Evolutionary conservation across 805 yeast genomes (phyloP), one percentile per base, ranked within the genome.

Genomic region (Lipomyces yamadae): DNA sequence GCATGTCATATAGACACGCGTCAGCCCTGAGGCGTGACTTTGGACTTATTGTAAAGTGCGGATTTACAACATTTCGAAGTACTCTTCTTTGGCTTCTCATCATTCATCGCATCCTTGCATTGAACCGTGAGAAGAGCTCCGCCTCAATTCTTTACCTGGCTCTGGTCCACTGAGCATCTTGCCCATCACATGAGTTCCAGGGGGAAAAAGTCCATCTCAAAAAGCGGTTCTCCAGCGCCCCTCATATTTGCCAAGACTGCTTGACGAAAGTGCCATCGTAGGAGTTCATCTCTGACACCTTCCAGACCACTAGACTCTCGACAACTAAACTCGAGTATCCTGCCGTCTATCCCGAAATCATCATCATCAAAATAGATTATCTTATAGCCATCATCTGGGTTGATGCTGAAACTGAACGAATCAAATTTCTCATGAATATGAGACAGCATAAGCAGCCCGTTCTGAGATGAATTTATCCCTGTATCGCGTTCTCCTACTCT

Each of bases 361-460:
- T 45, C 29, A 4, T 18, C 5, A 18, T 45, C 52, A 8, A 45
- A 45, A 45, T 15, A 45, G 52, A 18, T 45, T 45, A 45, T 45
- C 29, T 45, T 45, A 45, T 45, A 45, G 29, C 52, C 52, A 45
- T 45, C 52, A 18, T 45, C 52, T 45, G 52, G 52, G 29, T 45
- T 45, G n/a, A 45, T 8, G 52, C 11, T 4, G 52, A 45, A 45
- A 8, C 10, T 15, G 11, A 45, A 45, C 24, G 6, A 5, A 45
- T 45, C 52, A 45, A 45, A 45, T 4, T 8, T 15, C 24, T 15
- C 8, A 45, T 45, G 52, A 15, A 45, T 45, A 45, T 4, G 6
- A 15, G 24, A n/a, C 29, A 45, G 52, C 52, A 45, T 45, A 45
- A 45, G 52, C 52, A 45, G 52, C 29, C 52, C 52, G 11, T 45